Base-by-base conservation (phyloP, 768 basidiomycete species). In the Chalciporus piperatus region DNA sequence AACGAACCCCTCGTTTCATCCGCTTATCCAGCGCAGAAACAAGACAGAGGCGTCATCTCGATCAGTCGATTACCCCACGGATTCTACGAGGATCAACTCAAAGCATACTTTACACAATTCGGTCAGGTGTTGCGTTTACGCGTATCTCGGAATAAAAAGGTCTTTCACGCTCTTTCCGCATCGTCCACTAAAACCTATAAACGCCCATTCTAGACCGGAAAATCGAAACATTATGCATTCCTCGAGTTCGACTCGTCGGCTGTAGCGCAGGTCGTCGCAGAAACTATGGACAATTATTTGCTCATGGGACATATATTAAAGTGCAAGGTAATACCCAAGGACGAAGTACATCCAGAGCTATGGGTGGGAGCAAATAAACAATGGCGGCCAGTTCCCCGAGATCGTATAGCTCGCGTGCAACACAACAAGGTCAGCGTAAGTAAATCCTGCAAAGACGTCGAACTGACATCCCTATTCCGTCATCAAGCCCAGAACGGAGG, bases 211-310 rank as follows among this genome's bases (percentile, higher is more conserved):
- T 57, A 98, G 95, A 96, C 93, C 13, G 97, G 97, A 48, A 81
- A 80, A 56, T 96, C 96, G 41, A 99, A 98, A 72, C 96, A 98
- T 70, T 98, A 96, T 70, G 96, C 84, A 3, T 98, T 96, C 76
- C 77, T 99, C 62, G 96, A 98, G 70, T 97, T 99, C 68, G 83
- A 85, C 48, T 94, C 92, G 39, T 79, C 83, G 17, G 78, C 87
- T 0, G 94, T 98, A 27, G 95, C 97, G 0, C 74, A 94, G 64
- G 98, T 99, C 56, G 97, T 97, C 8, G 87, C 90, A 2, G 97
- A 98, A 64, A 98, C 96, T 41, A 98, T 98, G 97, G 85, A 99
- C 77, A 98, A 97, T 74, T 99, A 98, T 70, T 80, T 99, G 35
- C 77, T 99, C 57, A 82, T 89, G 79, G 95, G 96, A 7, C 96